Evolutionary conservation across 371 early-diverging fungal genomes (phyloP), one percentile per base, ranked within the genome.

Genomic region (Saksenaea vasiformis): DNA sequence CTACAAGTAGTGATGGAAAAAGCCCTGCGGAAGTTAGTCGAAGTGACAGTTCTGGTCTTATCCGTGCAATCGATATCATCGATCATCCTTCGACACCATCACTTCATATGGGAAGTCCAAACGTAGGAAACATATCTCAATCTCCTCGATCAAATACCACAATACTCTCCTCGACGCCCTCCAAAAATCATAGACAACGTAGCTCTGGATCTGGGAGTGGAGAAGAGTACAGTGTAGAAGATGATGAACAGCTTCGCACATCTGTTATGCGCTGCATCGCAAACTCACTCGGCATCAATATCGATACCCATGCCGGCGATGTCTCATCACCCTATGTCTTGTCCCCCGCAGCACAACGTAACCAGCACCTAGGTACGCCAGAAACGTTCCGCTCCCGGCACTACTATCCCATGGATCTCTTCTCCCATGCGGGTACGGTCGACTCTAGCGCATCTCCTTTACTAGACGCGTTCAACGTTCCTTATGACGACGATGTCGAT

Each of bases 221-320:
- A 13, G 76, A 72, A 10, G 88, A 88, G 54, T 79, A 78, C 59
- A 82, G 76, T 60, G 75, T 83, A n/a, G 86, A 88, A 39, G 90
- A 90, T 58, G 90, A 89, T 57, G 78, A 69, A 44, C 79, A 86
- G 57, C 63, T 89, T 34, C 76, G 87, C 9, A 83, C 86, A 28
- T 79, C 88, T 3, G 86, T 93, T 5, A 84, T 90, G 72, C 82
- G 74, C 13, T 88, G 90, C 65, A 76, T 93, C 14, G 79, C 90
- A 0, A 59, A 70, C 37, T 69, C 73, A 4, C 54, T 80, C 9
- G 77, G 80, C 35, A 69, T 76, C 17, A 59, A 65, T 17, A 36
- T 28, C 15, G 64, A 55, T 26, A 19, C 54, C 34, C 61, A 54
- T 19, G 28, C 64, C 1, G 38, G 47, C 8, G 53, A 47, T 17